phyloP scores from a whole-genome alignment of 257 asterid genomes.

The Mitragyna speciosa region DNA sequence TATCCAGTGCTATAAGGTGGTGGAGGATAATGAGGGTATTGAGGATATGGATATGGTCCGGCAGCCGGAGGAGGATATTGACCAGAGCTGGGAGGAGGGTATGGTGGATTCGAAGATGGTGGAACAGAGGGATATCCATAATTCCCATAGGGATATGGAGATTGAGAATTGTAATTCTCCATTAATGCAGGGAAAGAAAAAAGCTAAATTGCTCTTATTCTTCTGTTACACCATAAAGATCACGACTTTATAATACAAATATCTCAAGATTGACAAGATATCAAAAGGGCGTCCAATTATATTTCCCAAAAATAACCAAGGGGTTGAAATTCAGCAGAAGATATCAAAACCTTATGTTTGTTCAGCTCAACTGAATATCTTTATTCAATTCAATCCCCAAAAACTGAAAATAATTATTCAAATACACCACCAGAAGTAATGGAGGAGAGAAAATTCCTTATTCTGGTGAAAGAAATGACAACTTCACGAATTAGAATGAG shows the following conservation, averaged over 20 bases:
- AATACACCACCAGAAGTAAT: neutral
- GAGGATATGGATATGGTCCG: slow-evolving; percentile 45
- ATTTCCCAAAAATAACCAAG: neutral
- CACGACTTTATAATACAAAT: slow-evolving; percentile 24
- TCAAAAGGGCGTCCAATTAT: slow-evolving; percentile 14
- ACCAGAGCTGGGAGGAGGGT: slow-evolving; percentile 40
- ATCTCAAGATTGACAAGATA: slow-evolving; percentile 15
- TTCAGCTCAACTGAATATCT: slow-evolving; percentile 9
- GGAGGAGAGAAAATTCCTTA: slow-evolving; percentile 1
- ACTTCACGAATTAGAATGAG: neutral
- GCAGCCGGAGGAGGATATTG: slow-evolving; percentile 36
- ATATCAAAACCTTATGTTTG: slow-evolving; percentile 15
- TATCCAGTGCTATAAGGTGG: slow-evolving; percentile 44
- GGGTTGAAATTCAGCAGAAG: neutral
- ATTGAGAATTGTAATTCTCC: slow-evolving; percentile 61
- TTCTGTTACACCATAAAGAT: slow-evolving; percentile 14
- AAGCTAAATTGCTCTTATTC: slow-evolving; percentile 4
- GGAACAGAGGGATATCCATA: slow-evolving; percentile 52
- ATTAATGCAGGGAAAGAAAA: slow-evolving; percentile 30
- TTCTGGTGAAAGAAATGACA: neutral
- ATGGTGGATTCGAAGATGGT: slow-evolving; percentile 48
- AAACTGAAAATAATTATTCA: neutral
- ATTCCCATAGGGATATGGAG: slow-evolving; percentile 55
- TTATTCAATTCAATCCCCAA: slow-evolving; percentile 7
- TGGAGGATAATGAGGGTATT: slow-evolving; percentile 50